phyloP scores from a whole-genome alignment of 2,329 filamentous ascomycete genomes.

The Calonectria crousiana region DNA sequence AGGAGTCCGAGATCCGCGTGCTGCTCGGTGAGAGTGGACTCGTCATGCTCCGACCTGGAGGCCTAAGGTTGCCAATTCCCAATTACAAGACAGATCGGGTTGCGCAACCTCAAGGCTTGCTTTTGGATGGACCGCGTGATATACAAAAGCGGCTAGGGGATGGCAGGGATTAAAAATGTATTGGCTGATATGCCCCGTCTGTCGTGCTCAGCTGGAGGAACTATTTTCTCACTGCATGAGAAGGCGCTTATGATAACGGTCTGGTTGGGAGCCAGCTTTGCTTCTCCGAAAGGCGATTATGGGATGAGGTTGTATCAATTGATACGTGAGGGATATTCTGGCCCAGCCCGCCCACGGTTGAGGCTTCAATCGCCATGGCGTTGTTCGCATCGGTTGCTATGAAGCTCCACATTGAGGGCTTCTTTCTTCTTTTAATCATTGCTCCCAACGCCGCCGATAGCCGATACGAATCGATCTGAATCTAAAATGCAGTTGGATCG shows the following conservation, averaged over 20 bases:
- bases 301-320: not conserved
- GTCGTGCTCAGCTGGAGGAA: not conserved
- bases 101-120: not conserved
- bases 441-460: not conserved
- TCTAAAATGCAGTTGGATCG: not conserved
- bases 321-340: not conserved
- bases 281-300: not conserved
- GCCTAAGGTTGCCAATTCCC: no score
- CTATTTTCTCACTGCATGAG: not conserved
- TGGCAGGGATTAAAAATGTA: not conserved
- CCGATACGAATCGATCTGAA: not conserved
- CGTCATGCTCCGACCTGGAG: no score
- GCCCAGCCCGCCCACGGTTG: no score
- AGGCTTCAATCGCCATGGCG: not conserved
- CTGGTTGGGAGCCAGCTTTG: not conserved
- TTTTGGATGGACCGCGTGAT: not conserved
- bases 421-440: not conserved
- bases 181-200: not conserved
- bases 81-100: not conserved
- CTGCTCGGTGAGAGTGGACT: no score
- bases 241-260: not conserved
- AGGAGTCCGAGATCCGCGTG: no score
- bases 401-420: not conserved
- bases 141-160: not conserved
- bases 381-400: no score